These are phyloP conservation scores for Selaginella moellendorffii DNA, from an alignment of 75 land plant species.

Conservation along the genomic window DNA sequence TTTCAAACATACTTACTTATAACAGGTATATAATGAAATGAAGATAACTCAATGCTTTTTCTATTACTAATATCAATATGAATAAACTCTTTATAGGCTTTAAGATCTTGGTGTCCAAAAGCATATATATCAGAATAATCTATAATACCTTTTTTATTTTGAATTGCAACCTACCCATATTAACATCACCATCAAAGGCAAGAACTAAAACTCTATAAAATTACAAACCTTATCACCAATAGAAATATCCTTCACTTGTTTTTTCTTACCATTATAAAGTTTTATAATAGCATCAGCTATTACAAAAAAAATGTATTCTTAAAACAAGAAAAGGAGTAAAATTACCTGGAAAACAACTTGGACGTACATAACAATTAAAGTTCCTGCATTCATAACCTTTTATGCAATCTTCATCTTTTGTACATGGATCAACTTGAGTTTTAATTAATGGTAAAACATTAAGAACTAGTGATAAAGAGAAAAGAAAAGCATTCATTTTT, in stretches of 20 bases:
- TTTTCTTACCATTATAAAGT: neutral
- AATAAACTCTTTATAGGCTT: neutral
- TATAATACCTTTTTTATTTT: no score
- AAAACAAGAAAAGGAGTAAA: neutral
- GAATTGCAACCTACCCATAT: no score
- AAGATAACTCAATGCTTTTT: no score
- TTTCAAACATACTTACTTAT: no score
- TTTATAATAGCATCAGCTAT: neutral
- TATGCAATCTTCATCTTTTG: no score
- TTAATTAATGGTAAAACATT: no score
- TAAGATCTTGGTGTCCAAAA: neutral
- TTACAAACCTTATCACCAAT: neutral
- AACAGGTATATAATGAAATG: no score
- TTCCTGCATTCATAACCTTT: neutral
- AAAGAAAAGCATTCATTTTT: no score
- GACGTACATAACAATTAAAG: neutral
- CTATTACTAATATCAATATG: neutral
- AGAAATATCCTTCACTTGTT: no score
- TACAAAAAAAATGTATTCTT: neutral
- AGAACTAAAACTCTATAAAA: neutral
- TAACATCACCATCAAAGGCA: neutral
- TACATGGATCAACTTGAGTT: no score
- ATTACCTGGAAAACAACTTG: neutral
- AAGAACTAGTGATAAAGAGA: no score
- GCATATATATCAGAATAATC: neutral